Conservation (phyloP, 1,284 basidiomycete genomes). For the Grifola frondosa region DNA sequence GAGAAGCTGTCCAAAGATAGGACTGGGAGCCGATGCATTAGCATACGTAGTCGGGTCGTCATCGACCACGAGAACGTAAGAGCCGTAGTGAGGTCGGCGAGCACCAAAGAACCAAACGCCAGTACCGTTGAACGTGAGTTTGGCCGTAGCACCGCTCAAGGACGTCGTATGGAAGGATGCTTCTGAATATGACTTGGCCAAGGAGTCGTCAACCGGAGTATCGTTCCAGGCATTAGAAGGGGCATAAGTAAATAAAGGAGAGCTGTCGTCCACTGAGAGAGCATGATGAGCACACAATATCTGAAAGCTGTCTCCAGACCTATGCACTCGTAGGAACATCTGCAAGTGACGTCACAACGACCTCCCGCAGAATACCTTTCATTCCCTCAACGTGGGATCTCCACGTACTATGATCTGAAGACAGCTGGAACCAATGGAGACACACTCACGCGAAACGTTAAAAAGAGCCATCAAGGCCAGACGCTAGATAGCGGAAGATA, state of each 20-base stretch:
- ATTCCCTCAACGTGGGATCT: not conserved
- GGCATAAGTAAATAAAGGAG: slow-evolving; percentile 30
- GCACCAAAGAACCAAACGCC: slow-evolving; percentile 53
- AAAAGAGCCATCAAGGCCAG: slow-evolving; percentile 35
- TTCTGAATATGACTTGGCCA: slow-evolving; percentile 20
- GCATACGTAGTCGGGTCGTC: slow-evolving; percentile 38
- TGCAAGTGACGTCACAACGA: not conserved
- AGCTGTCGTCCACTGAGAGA: slow-evolving; percentile 33
- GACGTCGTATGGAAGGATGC: slow-evolving; percentile 26
- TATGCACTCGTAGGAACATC: not conserved
- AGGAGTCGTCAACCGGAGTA: slow-evolving; percentile 19
- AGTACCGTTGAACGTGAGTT: slow-evolving; percentile 42
- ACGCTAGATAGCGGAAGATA: slow-evolving; percentile 11
- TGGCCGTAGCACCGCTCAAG: slow-evolving; percentile 24
- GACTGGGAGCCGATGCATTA: slow-evolving; percentile 33
- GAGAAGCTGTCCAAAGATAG: slow-evolving; percentile 40
- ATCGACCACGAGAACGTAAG: slow-evolving; percentile 47
- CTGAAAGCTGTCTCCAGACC: not conserved
- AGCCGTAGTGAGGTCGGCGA: slow-evolving; percentile 46
- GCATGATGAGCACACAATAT: slow-evolving; percentile 6
- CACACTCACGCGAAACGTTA: slow-evolving; percentile 32
- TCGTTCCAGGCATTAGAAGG: slow-evolving; percentile 31
- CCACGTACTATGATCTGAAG: slow-evolving; percentile 5
- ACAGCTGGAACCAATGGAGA: not conserved
- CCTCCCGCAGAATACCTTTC: not conserved